Percentiles rank a stretch among this genome's conserved stretches.
These are phyloP conservation scores for Yamadazyma mexicana DNA, from an alignment of 1,139 yeast genomes.

Conservation along the genomic window DNA sequence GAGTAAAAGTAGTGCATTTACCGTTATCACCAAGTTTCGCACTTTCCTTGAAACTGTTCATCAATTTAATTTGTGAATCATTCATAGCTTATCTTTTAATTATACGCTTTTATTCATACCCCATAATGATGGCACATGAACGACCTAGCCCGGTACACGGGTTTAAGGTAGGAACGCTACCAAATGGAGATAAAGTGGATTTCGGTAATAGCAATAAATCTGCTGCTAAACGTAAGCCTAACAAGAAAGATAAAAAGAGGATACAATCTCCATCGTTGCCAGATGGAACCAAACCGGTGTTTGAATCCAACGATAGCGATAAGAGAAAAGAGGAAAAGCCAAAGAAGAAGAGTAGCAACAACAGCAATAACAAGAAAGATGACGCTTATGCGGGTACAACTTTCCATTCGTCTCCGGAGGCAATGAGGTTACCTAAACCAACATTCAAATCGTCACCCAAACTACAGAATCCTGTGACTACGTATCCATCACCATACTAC, in stretches of 20 bases:
- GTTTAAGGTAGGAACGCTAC: constrained; percentile 21
- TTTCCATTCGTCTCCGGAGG: constrained; percentile 59
- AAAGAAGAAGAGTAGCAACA: constrained; percentile 4
- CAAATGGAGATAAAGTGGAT: constrained; percentile 44
- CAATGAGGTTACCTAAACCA: constrained; percentile 57
- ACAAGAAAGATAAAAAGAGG: constrained; percentile 5
- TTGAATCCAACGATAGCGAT: constrained; percentile 12
- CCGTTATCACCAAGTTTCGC: too few relatives aligned
- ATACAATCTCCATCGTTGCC: constrained; percentile 23
- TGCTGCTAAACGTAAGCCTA: constrained; percentile 25
- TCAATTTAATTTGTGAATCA: not conserved
- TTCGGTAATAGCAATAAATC: constrained; percentile 29
- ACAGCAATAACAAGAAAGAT: constrained; percentile 10
- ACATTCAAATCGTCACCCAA: constrained; percentile 37
- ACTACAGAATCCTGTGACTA: constrained; percentile 17
- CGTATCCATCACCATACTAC: constrained; percentile 11
- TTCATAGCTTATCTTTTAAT: not conserved
- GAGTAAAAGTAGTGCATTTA: too few relatives aligned
- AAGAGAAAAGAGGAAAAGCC: constrained; percentile 12
- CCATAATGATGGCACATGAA: constrained; percentile 41
- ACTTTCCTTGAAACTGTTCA: constrained; percentile 1
- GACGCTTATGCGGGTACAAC: constrained; percentile 58
- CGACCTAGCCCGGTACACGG: constrained; percentile 27
- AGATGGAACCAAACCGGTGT: constrained; percentile 35
- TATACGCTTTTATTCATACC: too few relatives aligned